Conservation (phyloP, 1,284 basidiomycete species). For the Microbotryum intermedium region DNA sequence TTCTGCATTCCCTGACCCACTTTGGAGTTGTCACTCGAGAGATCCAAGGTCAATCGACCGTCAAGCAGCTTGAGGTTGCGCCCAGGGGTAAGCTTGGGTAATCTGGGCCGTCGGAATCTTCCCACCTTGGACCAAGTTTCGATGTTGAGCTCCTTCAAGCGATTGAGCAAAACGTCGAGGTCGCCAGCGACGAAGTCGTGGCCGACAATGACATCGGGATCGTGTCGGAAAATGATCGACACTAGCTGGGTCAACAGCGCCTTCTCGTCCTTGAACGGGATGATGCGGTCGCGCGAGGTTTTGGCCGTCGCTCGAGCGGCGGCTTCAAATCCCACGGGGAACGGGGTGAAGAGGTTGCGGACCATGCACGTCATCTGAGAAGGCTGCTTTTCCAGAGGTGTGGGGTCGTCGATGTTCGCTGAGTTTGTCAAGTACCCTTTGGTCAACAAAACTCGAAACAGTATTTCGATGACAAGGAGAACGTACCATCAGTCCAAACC, state of each 20-base stretch:
- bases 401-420: slow-evolving; percentile 83
- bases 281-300: slow-evolving; percentile 59
- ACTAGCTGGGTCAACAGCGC: slow-evolving; percentile 68
- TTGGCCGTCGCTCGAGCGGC: background rate
- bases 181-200: slow-evolving; percentile 91
- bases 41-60: slow-evolving; percentile 82
- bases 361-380: slow-evolving; percentile 81
- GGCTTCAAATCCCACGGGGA: slow-evolving; percentile 75
- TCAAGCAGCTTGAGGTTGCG: slow-evolving; percentile 74
- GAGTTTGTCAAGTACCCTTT: background rate
- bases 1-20: slow-evolving; percentile 42
- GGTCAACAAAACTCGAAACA: background rate
- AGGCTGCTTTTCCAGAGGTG: slow-evolving; percentile 73
- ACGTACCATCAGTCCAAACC: slow-evolving; percentile 79
- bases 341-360: slow-evolving; percentile 51
- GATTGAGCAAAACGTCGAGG: slow-evolving; percentile 81
- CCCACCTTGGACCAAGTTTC: slow-evolving; percentile 93
- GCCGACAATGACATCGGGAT: slow-evolving; percentile 90
- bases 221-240: slow-evolving; percentile 75
- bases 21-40: slow-evolving; percentile 89
- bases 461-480: slow-evolving; percentile 1
- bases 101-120: slow-evolving; percentile 75
- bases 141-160: slow-evolving; percentile 79
- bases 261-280: slow-evolving; percentile 60
- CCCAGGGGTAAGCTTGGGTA: slow-evolving; percentile 65